A percentile compares a stretch with the other conserved stretches of the same genome.
These are phyloP conservation scores for Gamsiella multidivaricata DNA, from an alignment of 192 early-diverging fungal species.

Conservation along the genomic window DNA sequence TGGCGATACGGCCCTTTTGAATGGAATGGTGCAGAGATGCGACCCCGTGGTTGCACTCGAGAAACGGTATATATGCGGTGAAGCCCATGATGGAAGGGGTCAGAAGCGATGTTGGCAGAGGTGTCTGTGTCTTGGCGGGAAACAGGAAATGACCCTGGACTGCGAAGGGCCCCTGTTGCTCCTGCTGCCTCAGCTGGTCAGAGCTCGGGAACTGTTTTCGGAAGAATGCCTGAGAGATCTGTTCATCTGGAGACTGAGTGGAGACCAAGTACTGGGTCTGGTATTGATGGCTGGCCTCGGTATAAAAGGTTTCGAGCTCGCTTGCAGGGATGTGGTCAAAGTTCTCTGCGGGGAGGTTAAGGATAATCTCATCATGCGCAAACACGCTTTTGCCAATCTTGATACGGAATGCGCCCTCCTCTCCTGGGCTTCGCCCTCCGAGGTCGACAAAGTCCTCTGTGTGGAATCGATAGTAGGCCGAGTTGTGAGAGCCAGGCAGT, in stretches of 20 bases:
- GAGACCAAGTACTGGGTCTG: background rate
- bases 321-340: slow-evolving; percentile 43
- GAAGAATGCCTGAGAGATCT: background rate
- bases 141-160: slow-evolving; percentile 33
- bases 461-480: slow-evolving; percentile 58
- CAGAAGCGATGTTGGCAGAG: slow-evolving; percentile 30
- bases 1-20: slow-evolving; percentile 36
- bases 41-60: slow-evolving; percentile 64
- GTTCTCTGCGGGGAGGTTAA: slow-evolving; percentile 42
- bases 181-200: background rate
- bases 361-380: slow-evolving; percentile 43
- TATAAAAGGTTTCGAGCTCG: slow-evolving; percentile 44
- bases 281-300: slow-evolving; percentile 16
- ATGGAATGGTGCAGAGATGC: slow-evolving; percentile 53
- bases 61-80: slow-evolving; percentile 56
- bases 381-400: slow-evolving; percentile 50
- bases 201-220: slow-evolving; percentile 19
- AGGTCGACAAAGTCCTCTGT: slow-evolving; percentile 43
- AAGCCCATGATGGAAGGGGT: slow-evolving; percentile 58
- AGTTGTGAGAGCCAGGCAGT: slow-evolving; percentile 15
- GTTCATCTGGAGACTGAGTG: background rate
- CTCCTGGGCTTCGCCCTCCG: background rate
- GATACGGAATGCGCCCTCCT: slow-evolving; percentile 14
- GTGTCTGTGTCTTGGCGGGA: slow-evolving; percentile 25
- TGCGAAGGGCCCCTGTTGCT: slow-evolving; percentile 10